Base-by-base conservation (phyloP, 2,329 filamentous ascomycete species). In the Xylariaceae sp. region DNA sequence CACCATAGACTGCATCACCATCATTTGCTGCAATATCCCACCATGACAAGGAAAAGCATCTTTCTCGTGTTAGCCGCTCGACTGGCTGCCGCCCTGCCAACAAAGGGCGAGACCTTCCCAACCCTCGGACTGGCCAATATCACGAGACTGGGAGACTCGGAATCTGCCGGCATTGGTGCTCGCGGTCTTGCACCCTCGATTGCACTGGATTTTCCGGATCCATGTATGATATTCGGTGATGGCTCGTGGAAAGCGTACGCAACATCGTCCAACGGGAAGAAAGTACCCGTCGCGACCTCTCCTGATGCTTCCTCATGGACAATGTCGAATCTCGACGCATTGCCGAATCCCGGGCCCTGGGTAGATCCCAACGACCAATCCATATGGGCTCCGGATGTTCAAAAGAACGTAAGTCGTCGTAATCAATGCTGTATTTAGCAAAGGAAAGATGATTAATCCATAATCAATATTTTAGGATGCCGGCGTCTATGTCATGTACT, bases 401-500 rank as follows among this genome's bases (percentile, higher is more conserved):
- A 70, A 56, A 71, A 70, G 62, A 71, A 70, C 44, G 70, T 71
- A 59, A 51, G 65, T 59, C 35, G 48, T 49, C 30, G 10, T 11
- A 23, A 35, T 7, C 3, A 4, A 45, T 15, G 13, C 9, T 11
- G 15, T 17, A 18, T 5, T 13, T 49, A 2, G 17, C 18, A 13
- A 34, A 5, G 13, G 23, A 50, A 23, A 51, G 49, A 23, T 9
- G 6, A 15, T 51, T 35, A 51, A 42, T 42, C 15, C 8, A 35
- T 34, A 5, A n/a, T 13, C 9, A 2, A 7, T 52, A 47, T 23
- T 6, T n/a, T 23, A 71, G 69, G 70, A 72, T 47, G 65, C 62
- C 47, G 69, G 70, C 5, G 57, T 59, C 8, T 71, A 69, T 44
- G 67, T 72, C 15, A 71, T 71, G 69, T 72, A 72, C 59, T 72